Evolutionary conservation across 257 asterid species (phyloP).

Genomic region (Solanum chiquidenum): DNA sequence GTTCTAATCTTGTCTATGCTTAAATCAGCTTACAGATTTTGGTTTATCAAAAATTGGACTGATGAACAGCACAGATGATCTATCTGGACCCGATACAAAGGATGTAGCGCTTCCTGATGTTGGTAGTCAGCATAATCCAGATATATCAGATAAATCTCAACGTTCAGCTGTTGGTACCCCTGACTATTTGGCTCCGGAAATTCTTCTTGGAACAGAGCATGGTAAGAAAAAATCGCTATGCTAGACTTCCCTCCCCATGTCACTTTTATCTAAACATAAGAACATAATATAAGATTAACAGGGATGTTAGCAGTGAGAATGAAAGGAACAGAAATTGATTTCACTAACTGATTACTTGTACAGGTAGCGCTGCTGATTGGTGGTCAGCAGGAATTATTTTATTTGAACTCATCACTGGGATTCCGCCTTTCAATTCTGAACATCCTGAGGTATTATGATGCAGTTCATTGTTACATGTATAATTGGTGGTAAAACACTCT

Average conservation of each 20-base stretch:
- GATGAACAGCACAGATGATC: conserved; percentile 83
- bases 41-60: conserved; percentile 93
- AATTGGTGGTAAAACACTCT: background rate
- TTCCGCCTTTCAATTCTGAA: conserved; percentile 76
- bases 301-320: background rate
- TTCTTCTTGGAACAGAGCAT: conserved; percentile 91
- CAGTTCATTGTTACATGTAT: background rate
- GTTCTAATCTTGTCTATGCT: conserved; percentile 14
- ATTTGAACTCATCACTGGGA: conserved; percentile 74
- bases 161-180: conserved; percentile 96
- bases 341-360: background rate
- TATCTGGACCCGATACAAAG: conserved; percentile 39
- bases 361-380: conserved; percentile 93
- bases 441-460: conserved; percentile 62
- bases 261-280: background rate
- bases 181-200: conserved; percentile 97
- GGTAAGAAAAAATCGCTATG: conserved; percentile 37
- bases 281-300: background rate
- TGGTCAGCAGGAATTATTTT: conserved; percentile 91
- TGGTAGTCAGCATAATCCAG: conserved; percentile 33
- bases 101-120: conserved; percentile 26
- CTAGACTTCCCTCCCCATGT: conserved; percentile 7
- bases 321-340: background rate
- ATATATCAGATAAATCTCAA: conserved; percentile 23
- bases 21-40: conserved; percentile 88